phyloP scores from a whole-genome alignment of 305 asterid species.

The Fraxinus velutina region DNA sequence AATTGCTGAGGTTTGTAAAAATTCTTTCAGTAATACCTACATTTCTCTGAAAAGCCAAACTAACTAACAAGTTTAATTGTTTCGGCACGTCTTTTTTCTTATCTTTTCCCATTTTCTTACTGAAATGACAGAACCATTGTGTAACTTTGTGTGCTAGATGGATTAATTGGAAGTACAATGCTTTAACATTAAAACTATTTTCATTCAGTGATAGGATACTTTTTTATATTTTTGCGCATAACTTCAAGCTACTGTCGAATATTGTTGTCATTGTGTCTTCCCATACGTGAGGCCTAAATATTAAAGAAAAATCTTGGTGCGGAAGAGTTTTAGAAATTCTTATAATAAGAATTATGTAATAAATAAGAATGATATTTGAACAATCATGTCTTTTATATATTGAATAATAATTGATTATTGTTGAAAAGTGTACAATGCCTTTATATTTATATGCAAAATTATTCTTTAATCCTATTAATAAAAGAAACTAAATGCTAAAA shows the following conservation, averaged over 20 bases:
- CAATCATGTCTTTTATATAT: too few species aligned
- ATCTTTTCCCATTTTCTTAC: slow-evolving; percentile 1
- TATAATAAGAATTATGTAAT: too few species aligned
- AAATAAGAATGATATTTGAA: too few species aligned
- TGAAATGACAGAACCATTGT: slow-evolving; percentile 8
- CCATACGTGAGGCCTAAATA: slow-evolving; percentile 13
- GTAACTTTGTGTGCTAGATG: not conserved
- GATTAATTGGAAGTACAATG: slow-evolving; percentile 1
- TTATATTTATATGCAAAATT: too few species aligned
- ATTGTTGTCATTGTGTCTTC: slow-evolving; percentile 15
- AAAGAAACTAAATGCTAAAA: too few species aligned
- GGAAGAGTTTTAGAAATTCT: too few species aligned
- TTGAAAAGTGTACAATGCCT: too few species aligned
- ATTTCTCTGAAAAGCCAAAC: slow-evolving; percentile 5
- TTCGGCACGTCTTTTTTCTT: not conserved
- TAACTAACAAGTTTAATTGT: not conserved
- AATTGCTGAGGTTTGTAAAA: not conserved
- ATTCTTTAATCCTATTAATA: too few species aligned
- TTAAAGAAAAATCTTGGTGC: not conserved
- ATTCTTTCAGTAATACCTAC: not conserved
- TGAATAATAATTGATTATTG: too few species aligned
- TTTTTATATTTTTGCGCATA: not conserved
- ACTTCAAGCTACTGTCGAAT: slow-evolving; percentile 5
- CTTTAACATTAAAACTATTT: not conserved
- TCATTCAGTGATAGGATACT: not conserved